These are phyloP conservation scores for Penstemon barbatus DNA, from an alignment of 257 asterid genomes.

Conservation along the genomic window DNA sequence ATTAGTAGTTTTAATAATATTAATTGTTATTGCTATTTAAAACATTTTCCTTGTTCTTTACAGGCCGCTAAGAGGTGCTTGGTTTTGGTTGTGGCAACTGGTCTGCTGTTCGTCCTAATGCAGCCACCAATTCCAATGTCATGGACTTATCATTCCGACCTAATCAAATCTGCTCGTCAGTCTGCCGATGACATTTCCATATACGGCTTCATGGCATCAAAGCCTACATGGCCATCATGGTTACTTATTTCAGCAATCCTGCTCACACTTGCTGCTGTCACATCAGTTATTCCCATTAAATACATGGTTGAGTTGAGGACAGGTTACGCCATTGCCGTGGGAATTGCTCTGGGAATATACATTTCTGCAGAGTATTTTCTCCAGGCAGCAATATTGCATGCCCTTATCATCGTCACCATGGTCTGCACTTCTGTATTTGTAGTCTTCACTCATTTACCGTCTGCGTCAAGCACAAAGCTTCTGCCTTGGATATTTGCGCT, in stretches of 20 bases:
- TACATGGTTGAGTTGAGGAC: constrained; percentile 86
- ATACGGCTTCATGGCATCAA: constrained; percentile 83
- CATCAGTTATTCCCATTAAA: constrained; percentile 86
- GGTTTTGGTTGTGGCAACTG: constrained; percentile 84
- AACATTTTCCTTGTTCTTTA: constrained; percentile 27
- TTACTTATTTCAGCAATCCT: constrained; percentile 80
- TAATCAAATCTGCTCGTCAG: constrained; percentile 81
- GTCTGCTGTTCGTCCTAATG: constrained; percentile 76
- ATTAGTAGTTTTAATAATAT: constrained; percentile 1
- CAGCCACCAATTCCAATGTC: constrained; percentile 91
- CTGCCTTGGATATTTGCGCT: constrained; percentile 97
- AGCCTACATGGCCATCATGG: constrained; percentile 99
- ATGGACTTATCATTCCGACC: constrained; percentile 79
- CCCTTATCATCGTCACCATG: constrained; percentile 90
- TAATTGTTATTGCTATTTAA: constrained; percentile 21
- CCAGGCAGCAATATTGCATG: constrained; percentile 80
- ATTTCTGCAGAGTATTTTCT: constrained; percentile 93
- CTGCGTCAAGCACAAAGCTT: constrained; percentile 89
- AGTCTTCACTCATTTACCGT: constrained; percentile 94
- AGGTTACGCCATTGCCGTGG: constrained; percentile 74
- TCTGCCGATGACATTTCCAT: constrained; percentile 91
- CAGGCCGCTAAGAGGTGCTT: constrained; percentile 93
- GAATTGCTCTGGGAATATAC: constrained; percentile 86
- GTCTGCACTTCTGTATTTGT: constrained; percentile 82
- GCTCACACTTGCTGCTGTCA: constrained; percentile 88